These are phyloP conservation scores for Colletotrichum lini DNA, from an alignment of 2,329 filamentous ascomycete genomes.

Conservation along the genomic window DNA sequence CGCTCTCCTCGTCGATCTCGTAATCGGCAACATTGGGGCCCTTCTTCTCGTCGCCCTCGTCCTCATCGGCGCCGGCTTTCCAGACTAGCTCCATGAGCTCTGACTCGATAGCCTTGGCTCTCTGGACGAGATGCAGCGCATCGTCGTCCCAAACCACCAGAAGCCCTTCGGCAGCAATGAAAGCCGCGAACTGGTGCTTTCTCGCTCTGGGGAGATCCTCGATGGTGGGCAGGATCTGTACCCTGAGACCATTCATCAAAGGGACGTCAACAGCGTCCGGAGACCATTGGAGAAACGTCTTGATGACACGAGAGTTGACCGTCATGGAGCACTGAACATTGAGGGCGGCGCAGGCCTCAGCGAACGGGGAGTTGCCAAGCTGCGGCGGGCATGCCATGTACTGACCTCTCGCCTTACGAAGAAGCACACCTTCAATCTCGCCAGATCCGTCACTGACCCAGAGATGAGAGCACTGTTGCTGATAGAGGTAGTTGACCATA, in stretches of 20 bases:
- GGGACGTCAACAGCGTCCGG: conserved; percentile 82
- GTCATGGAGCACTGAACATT: conserved; percentile 88
- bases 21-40: conserved; percentile 60
- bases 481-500: conserved; percentile 87
- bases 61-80: conserved; percentile 70
- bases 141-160: conserved; percentile 89
- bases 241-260: conserved; percentile 80
- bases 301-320: conserved; percentile 84
- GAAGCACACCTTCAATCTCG: conserved; percentile 79
- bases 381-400: conserved; percentile 82
- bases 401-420: conserved; percentile 76
- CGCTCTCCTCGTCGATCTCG: conserved; percentile 80
- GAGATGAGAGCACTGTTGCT: conserved; percentile 81
- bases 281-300: conserved; percentile 81
- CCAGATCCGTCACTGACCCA: conserved; percentile 81
- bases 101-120: conserved; percentile 80
- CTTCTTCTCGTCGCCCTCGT: conserved; percentile 67
- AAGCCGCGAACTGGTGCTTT: conserved; percentile 86
- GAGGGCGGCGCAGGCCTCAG: conserved; percentile 74
- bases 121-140: conserved; percentile 76
- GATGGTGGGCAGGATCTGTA: conserved; percentile 81
- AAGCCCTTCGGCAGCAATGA: conserved; percentile 78
- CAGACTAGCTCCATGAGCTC: conserved; percentile 85
- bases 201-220: conserved; percentile 79
- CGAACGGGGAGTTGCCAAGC: conserved; percentile 74